Base-by-base conservation (phyloP, 441 rosid genomes). In the Pelargonium myrrhifolium region DNA sequence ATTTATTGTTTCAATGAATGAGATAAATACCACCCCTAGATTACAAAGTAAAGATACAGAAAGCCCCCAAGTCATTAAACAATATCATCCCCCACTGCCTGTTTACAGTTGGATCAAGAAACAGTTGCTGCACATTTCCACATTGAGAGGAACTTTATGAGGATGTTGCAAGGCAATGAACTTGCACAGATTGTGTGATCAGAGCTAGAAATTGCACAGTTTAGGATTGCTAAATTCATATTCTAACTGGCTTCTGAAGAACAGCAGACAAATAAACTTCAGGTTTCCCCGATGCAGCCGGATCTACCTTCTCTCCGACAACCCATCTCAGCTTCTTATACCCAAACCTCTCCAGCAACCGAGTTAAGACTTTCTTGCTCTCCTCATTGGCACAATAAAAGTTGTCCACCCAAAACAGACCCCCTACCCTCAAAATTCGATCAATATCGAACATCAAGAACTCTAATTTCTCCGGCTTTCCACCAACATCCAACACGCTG, bases 281-380 rank as follows among this genome's bases (percentile, higher is more conserved):
- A 5, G 85, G 67, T 77, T 80, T 87, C 24, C 84, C 83, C 0
- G 79, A 69, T 4, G 81, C 81, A 53, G 80, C 71, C 15, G 82
- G 62, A 78, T 91, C 93, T 12, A 64, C 60, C 74, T 91, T 92
- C 83, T 89, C 98, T 11, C 99, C 98, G 9, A 88, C 82, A n/a
- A 87, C 96, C 97, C 97, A 94, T 75, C 89, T 94, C 71, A 94
- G 82, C 82, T 94, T 94, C 80, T 87, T 94, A 72, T 94, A 92
- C 51, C 96, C 91, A 49, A 94, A 86, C 65, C 79, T 83, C 84
- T 94, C 99, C 0, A 92, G 84, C 80, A 94, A 70, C 63, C 85
- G 86, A 8, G 96, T 94, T 78, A 94, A 75, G 15, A 75, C 78
- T 72, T 73, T 81, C 84, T 86, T 94, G 86, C 87, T 89, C 70